Percentiles rank a stretch among this genome's conserved stretches.
phyloP scores from a whole-genome alignment of 2,329 filamentous ascomycete genomes.

The Calonectria pauciramosa region DNA sequence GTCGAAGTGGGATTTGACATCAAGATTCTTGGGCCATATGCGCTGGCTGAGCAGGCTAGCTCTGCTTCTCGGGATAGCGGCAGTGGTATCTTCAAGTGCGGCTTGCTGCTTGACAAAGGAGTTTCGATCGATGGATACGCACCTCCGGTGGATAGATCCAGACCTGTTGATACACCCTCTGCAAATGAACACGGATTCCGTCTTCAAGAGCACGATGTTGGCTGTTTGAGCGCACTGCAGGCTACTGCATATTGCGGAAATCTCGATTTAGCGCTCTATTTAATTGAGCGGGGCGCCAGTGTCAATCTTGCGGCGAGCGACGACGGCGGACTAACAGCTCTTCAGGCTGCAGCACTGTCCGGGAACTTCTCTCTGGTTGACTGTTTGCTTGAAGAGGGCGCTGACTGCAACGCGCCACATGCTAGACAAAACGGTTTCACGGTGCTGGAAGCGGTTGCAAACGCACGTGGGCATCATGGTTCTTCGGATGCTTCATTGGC shows the following conservation, averaged over 20 bases:
- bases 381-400: constrained; percentile 1
- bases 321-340: background rate
- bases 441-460: background rate
- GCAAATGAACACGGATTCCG: background rate
- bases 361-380: background rate
- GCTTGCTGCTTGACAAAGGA: background rate
- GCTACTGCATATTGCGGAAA: background rate
- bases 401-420: background rate
- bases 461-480: background rate
- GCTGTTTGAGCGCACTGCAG: background rate
- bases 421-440: background rate
- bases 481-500: background rate
- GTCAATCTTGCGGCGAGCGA: background rate
- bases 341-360: background rate
- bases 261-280: background rate
- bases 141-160: background rate
- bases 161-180: too few relatives aligned
- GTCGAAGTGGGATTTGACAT: background rate
- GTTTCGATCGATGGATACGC: constrained; percentile 1
- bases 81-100: background rate
- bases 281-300: background rate
- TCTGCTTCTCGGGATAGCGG: background rate
- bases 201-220: background rate
- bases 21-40: background rate
- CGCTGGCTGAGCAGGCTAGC: background rate